These are phyloP conservation scores for Leccinum pachyderme DNA, from an alignment of 1,284 basidiomycete genomes.

Conservation along the genomic window DNA sequence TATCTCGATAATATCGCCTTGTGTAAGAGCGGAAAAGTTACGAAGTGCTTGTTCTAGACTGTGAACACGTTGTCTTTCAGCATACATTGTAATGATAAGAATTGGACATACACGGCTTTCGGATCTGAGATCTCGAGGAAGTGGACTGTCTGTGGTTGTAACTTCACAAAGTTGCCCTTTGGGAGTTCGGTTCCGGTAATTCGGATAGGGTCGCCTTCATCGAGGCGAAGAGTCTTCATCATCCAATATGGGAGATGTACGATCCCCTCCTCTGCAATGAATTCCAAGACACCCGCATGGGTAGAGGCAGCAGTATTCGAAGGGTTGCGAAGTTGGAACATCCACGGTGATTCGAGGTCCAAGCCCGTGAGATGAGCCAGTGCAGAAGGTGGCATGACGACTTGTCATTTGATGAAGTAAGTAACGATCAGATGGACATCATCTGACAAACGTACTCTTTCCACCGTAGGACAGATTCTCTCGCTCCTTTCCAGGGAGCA, in stretches of 20 bases:
- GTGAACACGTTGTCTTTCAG: conserved; percentile 6
- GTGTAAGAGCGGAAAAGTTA: conserved; percentile 89
- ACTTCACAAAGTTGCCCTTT: conserved; percentile 95
- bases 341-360: conserved; percentile 93
- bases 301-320: conserved; percentile 84
- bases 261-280: conserved; percentile 95
- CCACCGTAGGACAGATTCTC: conserved; percentile 93
- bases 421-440: not conserved
- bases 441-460: conserved; percentile 74
- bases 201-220: conserved; percentile 94
- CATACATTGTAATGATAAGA: conserved; percentile 1
- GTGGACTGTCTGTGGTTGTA: conserved; percentile 94
- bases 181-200: conserved; percentile 85
- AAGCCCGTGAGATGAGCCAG: conserved; percentile 86
- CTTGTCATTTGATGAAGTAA: conserved; percentile 41
- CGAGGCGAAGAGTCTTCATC: conserved; percentile 94
- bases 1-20: conserved; percentile 92
- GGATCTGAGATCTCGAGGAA: conserved; percentile 95
- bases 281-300: conserved; percentile 97
- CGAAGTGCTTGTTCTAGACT: conserved; percentile 94
- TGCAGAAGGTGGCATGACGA: conserved; percentile 97
- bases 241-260: conserved; percentile 99
- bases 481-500: conserved; percentile 80
- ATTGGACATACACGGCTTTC: conserved; percentile 84
- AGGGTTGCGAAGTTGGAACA: conserved; percentile 93